Base-by-base conservation (phyloP, 805 yeast genomes). In the Cephaloascus fragrans region DNA sequence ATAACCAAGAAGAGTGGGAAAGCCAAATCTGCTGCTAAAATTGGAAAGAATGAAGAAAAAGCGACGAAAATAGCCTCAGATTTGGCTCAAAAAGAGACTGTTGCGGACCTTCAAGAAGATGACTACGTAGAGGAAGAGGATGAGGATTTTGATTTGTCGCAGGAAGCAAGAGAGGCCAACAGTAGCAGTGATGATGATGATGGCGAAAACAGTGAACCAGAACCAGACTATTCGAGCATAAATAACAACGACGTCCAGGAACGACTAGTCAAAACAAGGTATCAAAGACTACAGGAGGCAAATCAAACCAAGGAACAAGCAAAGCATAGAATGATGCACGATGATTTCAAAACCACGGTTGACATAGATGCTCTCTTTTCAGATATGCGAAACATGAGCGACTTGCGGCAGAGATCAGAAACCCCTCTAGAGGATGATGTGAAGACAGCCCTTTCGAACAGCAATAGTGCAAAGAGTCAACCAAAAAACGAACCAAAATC, bases 181-280 rank as follows among this genome's bases (percentile, higher is more conserved):
- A 61, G 57, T 2, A 57, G 52, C 18, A 64, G 60, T 3, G 61
- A 54, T 0, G 65, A 56, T 3, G 64, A 54, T 4, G 73, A 58
- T 2, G 67, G 55, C 1, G 60, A 51, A 8, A 58, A 49, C 6
- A 57, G 47, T 8, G 67, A 55, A 52, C 2, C 64, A 53, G 18
- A 35, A 46, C 59, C 61, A 0, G 64, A 64, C 36, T 82, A 82
- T 52, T 62, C 73, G 4, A 58, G 59, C 3, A 73, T 82, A 4
- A 83, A 76, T 44, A 73, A 75, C 51, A 49, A 67, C 35, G 51
- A 63, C 12, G 83, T 81, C n/a, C 33, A 52, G 12, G 40, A 39
- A 4, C 82, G 87, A 0, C 67, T 80, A 39, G 71, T 85, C 28
- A 75, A 76, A 49, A 85, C 95, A 0, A 66, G 95, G 46, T 68